These are phyloP conservation scores for Backusella morwellensis DNA, from an alignment of 192 early-diverging fungal genomes.

Conservation along the genomic window DNA sequence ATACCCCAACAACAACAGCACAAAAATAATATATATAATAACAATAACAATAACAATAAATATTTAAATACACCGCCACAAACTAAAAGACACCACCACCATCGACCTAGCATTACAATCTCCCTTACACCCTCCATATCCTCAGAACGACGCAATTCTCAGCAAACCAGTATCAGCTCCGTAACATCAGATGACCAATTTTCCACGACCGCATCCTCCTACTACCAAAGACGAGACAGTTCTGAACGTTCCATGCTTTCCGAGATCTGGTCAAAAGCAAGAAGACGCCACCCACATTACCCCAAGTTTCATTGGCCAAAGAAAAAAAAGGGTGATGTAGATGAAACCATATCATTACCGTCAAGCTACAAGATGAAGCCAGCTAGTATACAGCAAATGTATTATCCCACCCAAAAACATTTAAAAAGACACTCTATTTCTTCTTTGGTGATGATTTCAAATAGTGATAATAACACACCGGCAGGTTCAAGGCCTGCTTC, in stretches of 20 bases:
- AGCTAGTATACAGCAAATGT: background rate
- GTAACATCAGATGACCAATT: slow-evolving; percentile 20
- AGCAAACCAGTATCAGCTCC: slow-evolving; percentile 9
- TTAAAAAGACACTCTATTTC: slow-evolving; percentile 2
- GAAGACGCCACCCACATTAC: slow-evolving; percentile 7
- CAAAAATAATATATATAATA: background rate
- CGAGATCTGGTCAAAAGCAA: slow-evolving; percentile 14
- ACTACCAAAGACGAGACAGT: background rate
- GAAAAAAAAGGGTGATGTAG: background rate
- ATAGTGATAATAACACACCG: background rate
- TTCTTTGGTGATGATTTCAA: background rate
- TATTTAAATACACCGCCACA: background rate
- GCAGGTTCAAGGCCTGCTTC: slow-evolving; percentile 3
- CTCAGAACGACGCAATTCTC: slow-evolving; percentile 3
- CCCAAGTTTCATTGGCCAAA: slow-evolving; percentile 15
- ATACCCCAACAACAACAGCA: background rate
- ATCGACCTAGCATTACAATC: slow-evolving; percentile 12
- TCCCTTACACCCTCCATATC: background rate
- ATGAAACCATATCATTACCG: background rate
- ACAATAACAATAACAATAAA: background rate
- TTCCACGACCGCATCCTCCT: slow-evolving; percentile 3
- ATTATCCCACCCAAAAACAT: background rate
- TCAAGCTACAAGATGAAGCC: background rate
- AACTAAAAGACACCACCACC: background rate
- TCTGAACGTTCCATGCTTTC: background rate